Base-by-base conservation (phyloP, 768 basidiomycete species). In the Trametopsis cervina region DNA sequence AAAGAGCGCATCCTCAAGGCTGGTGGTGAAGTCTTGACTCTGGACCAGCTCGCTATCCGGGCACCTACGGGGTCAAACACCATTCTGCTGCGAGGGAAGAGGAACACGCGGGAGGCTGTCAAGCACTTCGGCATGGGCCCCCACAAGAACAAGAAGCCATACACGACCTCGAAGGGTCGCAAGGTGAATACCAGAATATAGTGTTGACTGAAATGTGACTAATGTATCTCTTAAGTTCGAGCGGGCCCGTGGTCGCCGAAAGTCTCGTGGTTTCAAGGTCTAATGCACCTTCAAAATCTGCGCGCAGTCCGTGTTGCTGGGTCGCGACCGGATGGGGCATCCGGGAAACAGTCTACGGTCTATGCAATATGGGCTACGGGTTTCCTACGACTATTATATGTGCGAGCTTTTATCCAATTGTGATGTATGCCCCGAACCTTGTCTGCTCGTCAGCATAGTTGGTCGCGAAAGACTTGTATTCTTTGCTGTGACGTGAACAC, bases 41-140 rank as follows among this genome's bases (percentile, higher is more conserved):
- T 99, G 61, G 96, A 99, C 68, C 92, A 97, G 70, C 89, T 99
- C 53, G 96, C 96, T 43, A 69, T 93, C 59, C 82, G 96, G 56
- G 82, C 93, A 48, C 96, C 96, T 20, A 95, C 89, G 36, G 96
- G 96, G 52, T 75, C 88, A 52, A 95, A 95, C 81, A 98, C 96
- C 48, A 77, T 99, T 54, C 72, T 98, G 60, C 74, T 99, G 59
- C 78, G 95, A 54, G 96, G 95, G 58, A 85, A 88, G 72, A 85
- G 84, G 80, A 96, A 83, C 69, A 76, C 88, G 50, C 83, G 96
- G 55, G 96, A 98, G 71, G 89, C 93, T 43, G 82, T 88, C 75
- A 93, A 90, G 70, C 95, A 98, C 80, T 97, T 97, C 68, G 95
- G 95, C 71, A 90, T 90, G 89, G 90, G 86, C 56, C 93, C 93